phyloP scores from a whole-genome alignment of 1,284 basidiomycete species.

The Meira miltonrushii region DNA sequence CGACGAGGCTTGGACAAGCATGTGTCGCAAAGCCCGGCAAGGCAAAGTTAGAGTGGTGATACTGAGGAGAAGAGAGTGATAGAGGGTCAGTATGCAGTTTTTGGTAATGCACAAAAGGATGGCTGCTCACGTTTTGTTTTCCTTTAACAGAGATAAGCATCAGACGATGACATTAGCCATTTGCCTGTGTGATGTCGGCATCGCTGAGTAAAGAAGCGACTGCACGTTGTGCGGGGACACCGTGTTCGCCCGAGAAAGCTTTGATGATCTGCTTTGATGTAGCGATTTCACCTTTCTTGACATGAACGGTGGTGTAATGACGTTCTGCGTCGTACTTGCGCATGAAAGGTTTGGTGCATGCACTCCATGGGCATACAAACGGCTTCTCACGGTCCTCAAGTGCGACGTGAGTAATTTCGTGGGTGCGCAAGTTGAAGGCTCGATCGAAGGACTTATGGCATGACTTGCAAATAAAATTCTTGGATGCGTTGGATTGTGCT shows the following conservation, averaged over 20 bases:
- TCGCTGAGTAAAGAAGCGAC: too few species aligned
- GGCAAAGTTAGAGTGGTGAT: too few species aligned
- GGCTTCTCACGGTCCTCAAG: constrained; percentile 29
- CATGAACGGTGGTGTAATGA: constrained; percentile 37
- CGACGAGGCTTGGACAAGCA: too few species aligned
- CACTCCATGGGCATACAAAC: constrained; percentile 30
- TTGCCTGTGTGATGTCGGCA: too few species aligned
- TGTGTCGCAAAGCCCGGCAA: too few species aligned
- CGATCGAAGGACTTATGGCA: constrained; percentile 42
- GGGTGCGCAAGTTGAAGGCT: constrained; percentile 43
- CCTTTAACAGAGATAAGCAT: too few species aligned
- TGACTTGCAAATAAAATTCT: constrained; percentile 34
- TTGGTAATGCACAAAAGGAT: too few species aligned
- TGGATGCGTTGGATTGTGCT: constrained; percentile 1
- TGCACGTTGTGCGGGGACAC: not conserved
- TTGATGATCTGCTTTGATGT: not conserved
- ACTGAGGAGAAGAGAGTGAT: too few species aligned
- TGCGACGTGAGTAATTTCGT: constrained; percentile 31
- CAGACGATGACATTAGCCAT: too few species aligned
- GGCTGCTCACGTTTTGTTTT: too few species aligned
- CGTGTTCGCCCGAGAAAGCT: not conserved
- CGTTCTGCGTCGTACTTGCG: constrained; percentile 43
- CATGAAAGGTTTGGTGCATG: constrained; percentile 35
- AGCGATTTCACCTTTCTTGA: constrained; percentile 13
- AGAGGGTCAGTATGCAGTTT: too few species aligned